phyloP scores from a whole-genome alignment of 2,329 filamentous ascomycete species.

The Aureobasidium subglaciale region DNA sequence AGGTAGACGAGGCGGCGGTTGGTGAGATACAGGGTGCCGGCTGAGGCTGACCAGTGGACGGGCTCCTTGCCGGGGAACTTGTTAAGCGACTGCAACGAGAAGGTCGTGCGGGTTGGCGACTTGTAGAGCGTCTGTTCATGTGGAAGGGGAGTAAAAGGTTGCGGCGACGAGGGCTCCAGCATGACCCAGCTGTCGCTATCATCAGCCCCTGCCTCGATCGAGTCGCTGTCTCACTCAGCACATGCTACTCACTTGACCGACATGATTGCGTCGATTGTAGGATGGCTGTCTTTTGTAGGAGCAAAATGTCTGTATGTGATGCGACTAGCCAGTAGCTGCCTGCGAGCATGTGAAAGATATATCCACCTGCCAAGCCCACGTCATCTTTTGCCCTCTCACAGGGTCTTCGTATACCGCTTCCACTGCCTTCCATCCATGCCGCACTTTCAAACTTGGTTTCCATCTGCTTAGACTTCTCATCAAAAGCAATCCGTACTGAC shows the following conservation, averaged over 20 bases:
- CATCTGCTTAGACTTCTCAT: too few species aligned
- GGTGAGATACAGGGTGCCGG: slow-evolving; percentile 23
- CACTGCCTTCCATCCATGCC: background rate
- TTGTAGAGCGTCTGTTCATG: slow-evolving; percentile 76
- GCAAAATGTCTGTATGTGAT: background rate
- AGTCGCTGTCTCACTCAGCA: background rate
- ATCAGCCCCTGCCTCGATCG: slow-evolving; percentile 19
- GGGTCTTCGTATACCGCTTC: background rate
- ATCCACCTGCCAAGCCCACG: slow-evolving; percentile 2
- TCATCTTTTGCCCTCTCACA: background rate
- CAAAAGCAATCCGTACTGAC: too few species aligned
- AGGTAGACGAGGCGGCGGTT: slow-evolving; percentile 73
- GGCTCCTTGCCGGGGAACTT: slow-evolving; percentile 35
- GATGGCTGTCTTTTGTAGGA: background rate
- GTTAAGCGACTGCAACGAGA: slow-evolving; percentile 66
- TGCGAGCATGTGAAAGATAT: slow-evolving; percentile 6
- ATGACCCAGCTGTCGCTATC: slow-evolving; percentile 70
- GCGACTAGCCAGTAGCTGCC: background rate
- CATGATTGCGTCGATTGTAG: slow-evolving; percentile 6
- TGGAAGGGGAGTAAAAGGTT: slow-evolving; percentile 70
- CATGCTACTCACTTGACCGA: slow-evolving; percentile 16
- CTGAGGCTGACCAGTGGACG: slow-evolving; percentile 24
- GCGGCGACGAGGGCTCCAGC: slow-evolving; percentile 56
- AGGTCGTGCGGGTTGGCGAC: slow-evolving; percentile 69
- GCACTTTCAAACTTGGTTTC: background rate